Base-by-base conservation (phyloP, 441 rosid genomes). In the Croton laevigatus region DNA sequence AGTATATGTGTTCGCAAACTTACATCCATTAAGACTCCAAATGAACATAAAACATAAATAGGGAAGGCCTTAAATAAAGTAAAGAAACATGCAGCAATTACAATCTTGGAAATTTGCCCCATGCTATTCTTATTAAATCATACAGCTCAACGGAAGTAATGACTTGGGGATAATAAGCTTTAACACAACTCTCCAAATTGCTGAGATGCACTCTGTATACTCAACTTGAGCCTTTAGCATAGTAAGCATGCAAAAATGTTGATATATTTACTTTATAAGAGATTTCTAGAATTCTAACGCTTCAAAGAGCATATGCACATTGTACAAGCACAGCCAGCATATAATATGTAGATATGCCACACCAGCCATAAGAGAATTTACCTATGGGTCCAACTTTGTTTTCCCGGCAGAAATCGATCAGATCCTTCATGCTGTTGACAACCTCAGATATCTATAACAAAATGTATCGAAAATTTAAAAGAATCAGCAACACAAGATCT, bases 401-500 rank as follows among this genome's bases (percentile, higher is more conserved):
- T 73, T 96, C 96, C 62, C 78, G 85, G 71, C 95, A 96, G 85
- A 93, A 86, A 81, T 85, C 91, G 66, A 96, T 85, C 78, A 96
- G 81, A 82, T 96, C 99, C 87, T 93, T 96, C 99, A 96, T 96
- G 89, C 98, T 90, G 79, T 81, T 89, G 75, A 96, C 98, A 80
- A 96, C 99, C 91, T 96, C 99, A 38, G 99, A 90, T 53, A 96
- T 96, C 98, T 96, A 80, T 67, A 22, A 80, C 62, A 61, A 71
- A 74, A 62, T 36, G 68, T 20, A 72, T 70, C 51, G 49, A n/a
- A 54, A 38, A 58, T 51, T 59, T 46, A 53, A n/a, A 66, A 79
- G 46, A 65, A 44, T 7, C 13, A 62, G 38, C 70, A 22, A 20
- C 49, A 42, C n/a, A 65, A 66, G 49, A 71, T 13, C 49, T 17